Evolutionary conservation across 2,329 filamentous ascomycete species (phyloP).

Genomic region (Aspergillus latus): DNA sequence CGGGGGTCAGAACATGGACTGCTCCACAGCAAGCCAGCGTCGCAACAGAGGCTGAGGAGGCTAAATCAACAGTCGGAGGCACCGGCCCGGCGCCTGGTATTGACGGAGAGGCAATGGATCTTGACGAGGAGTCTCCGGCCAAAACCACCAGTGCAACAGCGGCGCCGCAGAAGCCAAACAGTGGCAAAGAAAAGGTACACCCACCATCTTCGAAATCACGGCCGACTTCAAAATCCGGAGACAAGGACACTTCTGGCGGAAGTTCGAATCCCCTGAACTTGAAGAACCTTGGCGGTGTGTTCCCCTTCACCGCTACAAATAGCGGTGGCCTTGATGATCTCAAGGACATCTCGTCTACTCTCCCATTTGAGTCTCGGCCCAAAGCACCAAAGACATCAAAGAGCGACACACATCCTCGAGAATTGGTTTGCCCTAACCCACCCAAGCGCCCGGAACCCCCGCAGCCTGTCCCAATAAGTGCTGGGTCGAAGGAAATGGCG

Average conservation of each 20-base stretch:
- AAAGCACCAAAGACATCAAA: slow-evolving; percentile 44
- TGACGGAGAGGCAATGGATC: slow-evolving; percentile 47
- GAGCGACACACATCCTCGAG: slow-evolving; percentile 36
- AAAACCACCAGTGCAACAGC: slow-evolving; percentile 10
- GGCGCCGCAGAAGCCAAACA: slow-evolving; percentile 12
- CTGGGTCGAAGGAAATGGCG: slow-evolving; percentile 34
- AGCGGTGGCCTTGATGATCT: slow-evolving; percentile 54
- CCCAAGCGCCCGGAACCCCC: slow-evolving; percentile 51
- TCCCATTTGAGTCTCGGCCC: slow-evolving; percentile 61
- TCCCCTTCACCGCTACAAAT: slow-evolving; percentile 50
- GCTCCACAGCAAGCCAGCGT: slow-evolving; percentile 37
- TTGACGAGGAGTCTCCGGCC: slow-evolving; percentile 41
- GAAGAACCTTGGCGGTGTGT: slow-evolving; percentile 50
- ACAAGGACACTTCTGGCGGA: slow-evolving; percentile 7
- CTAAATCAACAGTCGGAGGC: slow-evolving; percentile 30
- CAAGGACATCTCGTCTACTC: slow-evolving; percentile 52
- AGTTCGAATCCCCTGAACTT: slow-evolving; percentile 44
- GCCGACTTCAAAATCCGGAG: slow-evolving; percentile 8
- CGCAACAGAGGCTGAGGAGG: slow-evolving; percentile 42
- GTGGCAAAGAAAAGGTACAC: slow-evolving; percentile 14
- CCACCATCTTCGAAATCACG: slow-evolving; percentile 12
- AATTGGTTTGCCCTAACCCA: slow-evolving; percentile 51
- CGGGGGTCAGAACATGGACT: slow-evolving; percentile 29
- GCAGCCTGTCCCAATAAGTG: slow-evolving; percentile 16
- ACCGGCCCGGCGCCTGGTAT: slow-evolving; percentile 19